Conservation (phyloP, 176 grass and related monocot species). For the Musa schizocarpa region DNA sequence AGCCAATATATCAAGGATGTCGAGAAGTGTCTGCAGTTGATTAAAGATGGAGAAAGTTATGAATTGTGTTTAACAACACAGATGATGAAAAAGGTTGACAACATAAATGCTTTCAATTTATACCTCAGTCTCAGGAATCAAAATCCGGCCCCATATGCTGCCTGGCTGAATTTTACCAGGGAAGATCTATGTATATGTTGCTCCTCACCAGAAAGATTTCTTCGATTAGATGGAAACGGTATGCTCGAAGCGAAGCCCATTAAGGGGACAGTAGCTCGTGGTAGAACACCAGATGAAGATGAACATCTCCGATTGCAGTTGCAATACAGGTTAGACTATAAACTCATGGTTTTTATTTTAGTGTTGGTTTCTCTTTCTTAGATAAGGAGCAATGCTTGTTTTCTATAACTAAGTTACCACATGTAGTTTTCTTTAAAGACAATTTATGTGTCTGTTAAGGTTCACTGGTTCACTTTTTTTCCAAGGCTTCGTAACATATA, state of each 20-base stretch:
- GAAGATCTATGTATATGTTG: conserved; percentile 79
- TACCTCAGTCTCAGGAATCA: conserved; percentile 69
- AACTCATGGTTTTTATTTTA: neutral
- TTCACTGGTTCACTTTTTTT: neutral
- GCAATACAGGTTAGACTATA: conserved; percentile 64
- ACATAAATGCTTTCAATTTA: conserved; percentile 49
- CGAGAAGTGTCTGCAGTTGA: conserved; percentile 54
- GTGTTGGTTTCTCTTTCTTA: neutral
- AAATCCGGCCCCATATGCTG: conserved; percentile 93
- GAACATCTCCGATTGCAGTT: conserved; percentile 68
- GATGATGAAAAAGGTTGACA: conserved; percentile 50
- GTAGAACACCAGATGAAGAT: conserved; percentile 78
- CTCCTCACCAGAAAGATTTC: conserved; percentile 90
- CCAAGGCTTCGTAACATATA: neutral
- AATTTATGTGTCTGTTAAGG: neutral
- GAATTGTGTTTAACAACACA: conserved; percentile 93
- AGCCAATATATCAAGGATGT: conserved; percentile 77
- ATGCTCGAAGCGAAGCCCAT: conserved; percentile 95
- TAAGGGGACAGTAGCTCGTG: conserved; percentile 87
- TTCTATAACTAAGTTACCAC: neutral
- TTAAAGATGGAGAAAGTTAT: conserved; percentile 86
- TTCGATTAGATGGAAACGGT: conserved; percentile 47
- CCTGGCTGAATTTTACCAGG: conserved; percentile 85
- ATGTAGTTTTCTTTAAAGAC: neutral
- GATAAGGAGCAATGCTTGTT: neutral